Evolutionary conservation across 1,284 basidiomycete species (phyloP).

Genomic region (Sphaerobolus stellatus): DNA sequence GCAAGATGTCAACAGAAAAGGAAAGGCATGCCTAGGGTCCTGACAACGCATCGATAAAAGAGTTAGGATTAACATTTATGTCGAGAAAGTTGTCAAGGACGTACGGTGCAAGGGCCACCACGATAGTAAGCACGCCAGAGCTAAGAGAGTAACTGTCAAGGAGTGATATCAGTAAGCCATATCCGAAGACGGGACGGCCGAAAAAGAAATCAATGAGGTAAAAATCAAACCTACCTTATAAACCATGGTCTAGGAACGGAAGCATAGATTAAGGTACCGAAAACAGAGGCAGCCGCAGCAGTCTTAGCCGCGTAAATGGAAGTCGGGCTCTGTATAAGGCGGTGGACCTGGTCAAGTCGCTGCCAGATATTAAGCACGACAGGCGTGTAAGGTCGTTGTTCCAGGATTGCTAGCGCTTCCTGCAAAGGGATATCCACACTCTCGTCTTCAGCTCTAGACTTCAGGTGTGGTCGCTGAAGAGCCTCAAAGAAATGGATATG

Average conservation of each 20-base stretch:
- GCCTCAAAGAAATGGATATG: conserved; percentile 34
- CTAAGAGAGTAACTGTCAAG: conserved; percentile 17
- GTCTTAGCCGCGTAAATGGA: conserved; percentile 31
- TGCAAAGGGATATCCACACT: conserved; percentile 22
- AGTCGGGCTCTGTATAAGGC: conserved; percentile 22
- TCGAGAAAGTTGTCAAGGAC: conserved; percentile 1
- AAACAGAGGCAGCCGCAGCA: conserved; percentile 28
- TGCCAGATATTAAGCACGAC: conserved; percentile 21
- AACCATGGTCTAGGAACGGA: conserved; percentile 28
- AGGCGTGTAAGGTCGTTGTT: conserved; percentile 19
- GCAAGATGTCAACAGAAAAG: background rate
- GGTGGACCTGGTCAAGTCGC: conserved; percentile 23
- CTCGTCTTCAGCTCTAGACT: conserved; percentile 2
- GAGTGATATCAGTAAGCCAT: background rate
- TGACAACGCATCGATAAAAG: background rate
- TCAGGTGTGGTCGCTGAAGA: conserved; percentile 16
- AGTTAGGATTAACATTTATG: background rate
- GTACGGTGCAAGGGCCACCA: conserved; percentile 24
- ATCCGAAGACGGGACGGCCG: background rate
- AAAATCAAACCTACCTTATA: conserved; percentile 27
- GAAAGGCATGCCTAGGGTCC: background rate
- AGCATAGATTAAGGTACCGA: conserved; percentile 26
- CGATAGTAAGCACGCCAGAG: conserved; percentile 32
- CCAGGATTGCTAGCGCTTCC: conserved; percentile 32
- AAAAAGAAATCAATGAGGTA: no score